Conservation (phyloP, 306 rosid genomes). For the Rosa persica region DNA sequence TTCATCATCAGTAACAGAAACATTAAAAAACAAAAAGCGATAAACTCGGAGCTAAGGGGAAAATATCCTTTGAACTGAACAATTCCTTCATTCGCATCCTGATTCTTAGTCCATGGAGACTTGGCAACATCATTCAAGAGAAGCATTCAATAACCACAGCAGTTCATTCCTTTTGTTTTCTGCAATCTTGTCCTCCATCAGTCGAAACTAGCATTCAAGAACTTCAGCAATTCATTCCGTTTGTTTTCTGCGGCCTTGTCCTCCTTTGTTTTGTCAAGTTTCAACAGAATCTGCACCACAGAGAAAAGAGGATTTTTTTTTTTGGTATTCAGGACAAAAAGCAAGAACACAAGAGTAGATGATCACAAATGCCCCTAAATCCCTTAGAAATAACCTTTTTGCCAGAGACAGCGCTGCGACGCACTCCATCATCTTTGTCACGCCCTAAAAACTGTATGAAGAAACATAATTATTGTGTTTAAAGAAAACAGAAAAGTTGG, state of each 20-base stretch:
- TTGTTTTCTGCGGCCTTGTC: slow-evolving; percentile 88
- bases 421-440: slow-evolving; percentile 76
- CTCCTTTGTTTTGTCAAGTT: slow-evolving; percentile 92
- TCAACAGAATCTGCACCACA: slow-evolving; percentile 68
- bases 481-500: slow-evolving; percentile 4
- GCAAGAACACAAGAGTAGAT: neutral
- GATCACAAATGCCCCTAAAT: neutral
- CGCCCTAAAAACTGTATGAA: slow-evolving; percentile 77
- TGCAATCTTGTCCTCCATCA: slow-evolving; percentile 79
- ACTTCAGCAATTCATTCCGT: slow-evolving; percentile 87
- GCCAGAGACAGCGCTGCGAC: slow-evolving; percentile 96
- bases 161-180: slow-evolving; percentile 85
- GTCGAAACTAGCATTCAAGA: slow-evolving; percentile 97
- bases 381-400: slow-evolving; percentile 59
- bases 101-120: slow-evolving; percentile 12
- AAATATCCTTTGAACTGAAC: neutral
- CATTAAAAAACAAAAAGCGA: neutral
- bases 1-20: slow-evolving; percentile 4
- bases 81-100: slow-evolving; percentile 16
- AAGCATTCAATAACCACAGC: slow-evolving; percentile 80
- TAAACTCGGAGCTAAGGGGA: slow-evolving; percentile 5
- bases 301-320: slow-evolving; percentile 1
- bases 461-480: neutral
- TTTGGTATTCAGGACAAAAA: neutral
- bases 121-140: slow-evolving; percentile 62